Conservation (phyloP, 2,329 filamentous ascomycete genomes). For the Claviceps sp. region DNA sequence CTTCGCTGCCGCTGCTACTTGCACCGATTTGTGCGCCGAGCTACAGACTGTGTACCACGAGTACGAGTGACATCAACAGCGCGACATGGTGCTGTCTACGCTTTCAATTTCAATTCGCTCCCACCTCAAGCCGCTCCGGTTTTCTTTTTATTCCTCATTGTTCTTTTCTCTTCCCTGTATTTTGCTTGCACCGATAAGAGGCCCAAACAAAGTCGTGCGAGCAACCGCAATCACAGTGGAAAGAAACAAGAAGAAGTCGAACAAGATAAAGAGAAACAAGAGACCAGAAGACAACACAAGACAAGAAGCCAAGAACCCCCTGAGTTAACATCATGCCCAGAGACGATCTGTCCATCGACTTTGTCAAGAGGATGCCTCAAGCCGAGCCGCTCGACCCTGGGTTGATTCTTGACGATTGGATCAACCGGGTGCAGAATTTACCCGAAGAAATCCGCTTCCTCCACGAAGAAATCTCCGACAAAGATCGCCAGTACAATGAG, state of each 20-base stretch:
- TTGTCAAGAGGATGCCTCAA: conserved; percentile 52
- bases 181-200: neutral
- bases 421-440: conserved; percentile 61
- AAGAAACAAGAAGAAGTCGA: neutral
- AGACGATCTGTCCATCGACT: conserved; percentile 60
- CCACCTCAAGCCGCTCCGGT: no score
- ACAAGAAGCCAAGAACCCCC: conserved; percentile 9
- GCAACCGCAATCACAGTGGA: neutral
- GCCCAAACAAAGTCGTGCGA: neutral
- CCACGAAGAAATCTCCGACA: conserved; percentile 70
- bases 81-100: neutral
- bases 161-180: neutral
- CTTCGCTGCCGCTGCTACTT: neutral
- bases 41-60: neutral
- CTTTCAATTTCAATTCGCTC: neutral
- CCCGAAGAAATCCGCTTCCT: conserved; percentile 73
- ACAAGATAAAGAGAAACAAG: no score
- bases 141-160: no score
- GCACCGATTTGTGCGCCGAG: neutral
- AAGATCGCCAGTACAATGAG: conserved; percentile 59
- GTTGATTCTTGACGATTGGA: conserved; percentile 66
- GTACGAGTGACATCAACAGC: neutral
- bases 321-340: conserved; percentile 55
- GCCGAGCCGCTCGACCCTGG: conserved; percentile 49
- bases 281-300: neutral